A percentile compares a stretch with the other conserved stretches of the same genome.
Evolutionary conservation across 2,329 filamentous ascomycete species (phyloP).

Genomic region (Ceratocystis cacaofunesta): DNA sequence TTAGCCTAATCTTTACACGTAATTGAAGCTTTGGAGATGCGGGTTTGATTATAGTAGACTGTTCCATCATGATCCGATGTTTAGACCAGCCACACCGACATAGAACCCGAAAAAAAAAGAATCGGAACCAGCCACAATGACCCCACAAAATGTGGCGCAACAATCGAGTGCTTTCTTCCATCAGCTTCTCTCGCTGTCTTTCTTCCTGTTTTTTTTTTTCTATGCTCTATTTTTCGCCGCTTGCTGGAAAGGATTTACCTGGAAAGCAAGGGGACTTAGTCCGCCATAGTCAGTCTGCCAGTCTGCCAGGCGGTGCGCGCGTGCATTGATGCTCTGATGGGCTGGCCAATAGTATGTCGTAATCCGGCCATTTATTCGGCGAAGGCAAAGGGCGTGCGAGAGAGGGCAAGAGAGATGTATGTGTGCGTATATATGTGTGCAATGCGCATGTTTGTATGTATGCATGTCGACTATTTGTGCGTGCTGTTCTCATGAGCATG

Average conservation of each 20-base stretch:
- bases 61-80: no score
- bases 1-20: no score
- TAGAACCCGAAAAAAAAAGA: no score
- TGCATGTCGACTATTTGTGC: neutral
- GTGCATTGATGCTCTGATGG: slow-evolving; percentile 1
- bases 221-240: neutral
- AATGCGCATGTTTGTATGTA: neutral
- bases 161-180: neutral
- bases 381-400: neutral
- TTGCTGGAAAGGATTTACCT: neutral
- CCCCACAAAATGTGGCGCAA: no score
- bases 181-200: slow-evolving; percentile 1
- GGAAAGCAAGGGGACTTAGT: neutral
- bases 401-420: neutral
- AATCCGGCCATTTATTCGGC: slow-evolving; percentile 14
- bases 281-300: no score
- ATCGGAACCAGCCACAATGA: no score
- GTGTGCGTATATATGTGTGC: neutral
- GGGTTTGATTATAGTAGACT: no score
- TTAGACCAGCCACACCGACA: no score
- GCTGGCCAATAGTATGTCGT: neutral
- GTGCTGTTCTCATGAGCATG: no score
- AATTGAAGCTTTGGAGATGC: no score
- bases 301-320: no score
- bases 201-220: neutral